Evolutionary conservation across 305 asterid genomes (phyloP), one percentile per base, ranked within the genome.

Genomic region (Rubia balearica): DNA sequence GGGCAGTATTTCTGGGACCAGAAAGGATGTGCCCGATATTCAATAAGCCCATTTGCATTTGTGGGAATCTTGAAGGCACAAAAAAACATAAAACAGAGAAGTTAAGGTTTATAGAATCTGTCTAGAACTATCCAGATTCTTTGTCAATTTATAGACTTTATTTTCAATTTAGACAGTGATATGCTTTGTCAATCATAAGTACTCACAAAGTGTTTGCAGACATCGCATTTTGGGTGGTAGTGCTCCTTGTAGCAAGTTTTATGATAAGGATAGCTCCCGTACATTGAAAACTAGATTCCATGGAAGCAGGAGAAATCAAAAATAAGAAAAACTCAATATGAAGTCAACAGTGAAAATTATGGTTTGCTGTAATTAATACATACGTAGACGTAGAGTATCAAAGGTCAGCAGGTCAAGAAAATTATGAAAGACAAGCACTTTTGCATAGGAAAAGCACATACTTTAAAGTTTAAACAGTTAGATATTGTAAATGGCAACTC

Each of bases 1-100:
- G 98, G 98, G 80, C 98, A 93, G 80, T 93, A 93, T 76, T 91
- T 93, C 75, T 93, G 98, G 74, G 96, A 84, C 98, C 98, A 93
- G 84, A 93, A 93, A 51, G 96, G 96, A 80, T 93, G 98, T 66
- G 98, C 97, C 70, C 96, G 87, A 69, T 90, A 93, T 83, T 93
- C 98, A 77, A 93, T 91, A 74, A 89, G 96, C 51, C 97, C 97
- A 61, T 88, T 79, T 72, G 86, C 87, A 82, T 91, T 93, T 78
- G 96, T 86, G 33, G 97, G 98, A 78, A 95, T 91, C 99, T 95
- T 21, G 88, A 75, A 61, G 49, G 66, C 70, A 63, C 56, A 81
- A 71, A 61, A 45, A 19, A 57, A 21, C 43, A 65, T 22, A 33
- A 14, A 22, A 51, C 14, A 42, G 1, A 67, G 8, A 24, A 1